A percentile compares a stretch with the other conserved stretches of the same genome.
Evolutionary conservation across 2,329 filamentous ascomycete species (phyloP).

Genomic region (Chrysosporium keratinophilum): DNA sequence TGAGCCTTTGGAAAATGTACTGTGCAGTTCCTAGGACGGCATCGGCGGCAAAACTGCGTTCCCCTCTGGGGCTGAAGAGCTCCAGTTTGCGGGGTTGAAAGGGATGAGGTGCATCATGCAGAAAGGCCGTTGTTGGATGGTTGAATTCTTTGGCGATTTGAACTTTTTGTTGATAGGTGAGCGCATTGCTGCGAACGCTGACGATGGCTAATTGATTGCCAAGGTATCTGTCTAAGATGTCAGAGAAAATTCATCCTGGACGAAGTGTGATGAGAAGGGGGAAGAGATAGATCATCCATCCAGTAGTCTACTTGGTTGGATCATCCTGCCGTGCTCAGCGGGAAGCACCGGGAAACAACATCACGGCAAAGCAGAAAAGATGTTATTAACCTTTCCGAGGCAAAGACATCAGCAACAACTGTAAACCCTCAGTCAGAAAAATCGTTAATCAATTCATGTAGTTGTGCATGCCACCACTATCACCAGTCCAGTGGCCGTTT

Average conservation of each 20-base stretch:
- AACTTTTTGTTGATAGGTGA: slow-evolving; percentile 48
- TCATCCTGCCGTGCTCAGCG: background rate
- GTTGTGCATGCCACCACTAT: background rate
- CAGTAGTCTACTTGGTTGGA: background rate
- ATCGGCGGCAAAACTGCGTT: slow-evolving; percentile 54
- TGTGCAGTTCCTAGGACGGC: slow-evolving; percentile 50
- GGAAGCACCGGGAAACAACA: background rate
- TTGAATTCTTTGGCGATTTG: slow-evolving; percentile 53
- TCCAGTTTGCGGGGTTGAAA: slow-evolving; percentile 41
- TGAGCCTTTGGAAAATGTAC: slow-evolving; percentile 33
- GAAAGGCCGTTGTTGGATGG: slow-evolving; percentile 54
- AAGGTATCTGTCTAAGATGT: slow-evolving; percentile 15
- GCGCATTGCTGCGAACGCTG: slow-evolving; percentile 37
- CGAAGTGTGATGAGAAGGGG: background rate
- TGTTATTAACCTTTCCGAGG: slow-evolving; percentile 17
- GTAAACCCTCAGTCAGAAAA: slow-evolving; percentile 3
- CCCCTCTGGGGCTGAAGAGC: slow-evolving; percentile 48
- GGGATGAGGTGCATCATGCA: slow-evolving; percentile 39
- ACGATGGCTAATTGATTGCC: slow-evolving; percentile 55
- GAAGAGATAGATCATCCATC: slow-evolving; percentile 2
- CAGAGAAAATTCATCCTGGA: background rate
- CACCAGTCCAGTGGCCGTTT: background rate
- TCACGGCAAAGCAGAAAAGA: background rate
- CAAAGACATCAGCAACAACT: slow-evolving; percentile 22
- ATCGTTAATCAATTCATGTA: background rate